Conservation (phyloP, 257 asterid species). For the Dorcoceras hygrometricum region DNA sequence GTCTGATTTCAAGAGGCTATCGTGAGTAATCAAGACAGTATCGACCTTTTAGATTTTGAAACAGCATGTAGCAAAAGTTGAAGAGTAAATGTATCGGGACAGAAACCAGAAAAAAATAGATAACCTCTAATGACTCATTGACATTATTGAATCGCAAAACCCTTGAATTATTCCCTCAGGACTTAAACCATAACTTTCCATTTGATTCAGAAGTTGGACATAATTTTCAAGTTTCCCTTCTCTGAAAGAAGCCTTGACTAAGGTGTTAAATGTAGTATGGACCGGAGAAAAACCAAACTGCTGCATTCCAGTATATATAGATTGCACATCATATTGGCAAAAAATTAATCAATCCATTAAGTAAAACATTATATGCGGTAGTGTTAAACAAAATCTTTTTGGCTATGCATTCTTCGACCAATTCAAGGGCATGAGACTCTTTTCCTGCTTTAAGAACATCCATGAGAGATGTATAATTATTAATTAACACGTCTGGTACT, state of each 20-base stretch:
- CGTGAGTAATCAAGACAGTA: conserved; percentile 56
- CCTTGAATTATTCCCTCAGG: conserved; percentile 34
- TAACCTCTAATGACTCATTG: conserved; percentile 47
- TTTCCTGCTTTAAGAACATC: conserved; percentile 78
- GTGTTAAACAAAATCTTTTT: conserved; percentile 61
- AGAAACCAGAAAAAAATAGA: conserved; percentile 43
- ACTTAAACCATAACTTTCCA: neutral
- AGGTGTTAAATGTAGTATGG: conserved; percentile 63
- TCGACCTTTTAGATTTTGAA: conserved; percentile 55
- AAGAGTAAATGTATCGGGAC: conserved; percentile 56
- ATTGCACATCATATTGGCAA: conserved; percentile 63
- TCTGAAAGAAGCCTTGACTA: conserved; percentile 65
- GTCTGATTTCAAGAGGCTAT: conserved; percentile 46
- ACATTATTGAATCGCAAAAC: conserved; percentile 65
- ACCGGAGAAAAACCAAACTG: conserved; percentile 66
- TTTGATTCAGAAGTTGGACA: neutral
- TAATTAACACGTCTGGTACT: conserved; percentile 70
- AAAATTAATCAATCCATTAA: conserved; percentile 63
- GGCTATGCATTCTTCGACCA: conserved; percentile 60
- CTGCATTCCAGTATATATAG: conserved; percentile 53
- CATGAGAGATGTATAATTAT: conserved; percentile 79
- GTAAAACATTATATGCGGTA: conserved; percentile 62
- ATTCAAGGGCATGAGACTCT: conserved; percentile 63
- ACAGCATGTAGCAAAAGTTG: conserved; percentile 60
- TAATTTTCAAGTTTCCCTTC: conserved; percentile 31